Percentiles rank a stretch among this genome's conserved stretches.
phyloP scores from a whole-genome alignment of 129 eudicot species.

The Calendula officinalis region DNA sequence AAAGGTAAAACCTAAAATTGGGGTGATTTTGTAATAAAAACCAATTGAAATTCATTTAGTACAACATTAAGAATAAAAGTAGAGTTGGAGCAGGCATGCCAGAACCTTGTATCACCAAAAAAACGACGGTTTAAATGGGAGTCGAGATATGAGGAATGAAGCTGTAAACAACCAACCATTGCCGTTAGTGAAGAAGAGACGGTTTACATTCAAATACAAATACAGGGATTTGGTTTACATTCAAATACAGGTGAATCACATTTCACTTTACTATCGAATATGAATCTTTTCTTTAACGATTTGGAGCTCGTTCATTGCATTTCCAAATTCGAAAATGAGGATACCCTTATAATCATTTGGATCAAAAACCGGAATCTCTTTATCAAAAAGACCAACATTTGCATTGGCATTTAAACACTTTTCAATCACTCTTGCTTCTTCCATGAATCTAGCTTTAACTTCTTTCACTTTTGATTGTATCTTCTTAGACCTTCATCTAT shows the following conservation, averaged over 20 bases:
- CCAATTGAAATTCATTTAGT: too few species aligned
- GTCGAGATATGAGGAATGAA: too few species aligned
- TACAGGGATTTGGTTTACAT: constrained; percentile 41
- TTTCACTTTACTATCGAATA: constrained; percentile 12
- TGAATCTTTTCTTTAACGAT: constrained; percentile 29
- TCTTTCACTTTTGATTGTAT: constrained; percentile 35
- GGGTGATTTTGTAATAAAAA: too few species aligned
- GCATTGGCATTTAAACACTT: constrained; percentile 50
- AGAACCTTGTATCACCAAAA: too few species aligned
- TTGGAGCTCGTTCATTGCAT: constrained; percentile 17
- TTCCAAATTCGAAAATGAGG: constrained; percentile 43
- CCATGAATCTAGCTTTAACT: constrained; percentile 46
- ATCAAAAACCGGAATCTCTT: constrained; percentile 55
- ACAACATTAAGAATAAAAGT: too few species aligned
- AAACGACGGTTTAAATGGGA: too few species aligned
- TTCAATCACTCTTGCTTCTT: constrained; percentile 60
- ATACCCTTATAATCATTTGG: constrained; percentile 54
- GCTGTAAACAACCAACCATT: too few species aligned
- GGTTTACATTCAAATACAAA: too few species aligned
- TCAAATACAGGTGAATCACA: constrained; percentile 51
- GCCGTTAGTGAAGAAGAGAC: too few species aligned
- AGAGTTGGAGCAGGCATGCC: too few species aligned
- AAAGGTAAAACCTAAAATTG: too few species aligned
- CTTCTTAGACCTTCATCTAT: constrained; percentile 31
- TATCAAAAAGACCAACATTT: constrained; percentile 18